These are phyloP conservation scores for Thielaviopsis ethacetica DNA, from an alignment of 2,329 filamentous ascomycete genomes.

Conservation along the genomic window DNA sequence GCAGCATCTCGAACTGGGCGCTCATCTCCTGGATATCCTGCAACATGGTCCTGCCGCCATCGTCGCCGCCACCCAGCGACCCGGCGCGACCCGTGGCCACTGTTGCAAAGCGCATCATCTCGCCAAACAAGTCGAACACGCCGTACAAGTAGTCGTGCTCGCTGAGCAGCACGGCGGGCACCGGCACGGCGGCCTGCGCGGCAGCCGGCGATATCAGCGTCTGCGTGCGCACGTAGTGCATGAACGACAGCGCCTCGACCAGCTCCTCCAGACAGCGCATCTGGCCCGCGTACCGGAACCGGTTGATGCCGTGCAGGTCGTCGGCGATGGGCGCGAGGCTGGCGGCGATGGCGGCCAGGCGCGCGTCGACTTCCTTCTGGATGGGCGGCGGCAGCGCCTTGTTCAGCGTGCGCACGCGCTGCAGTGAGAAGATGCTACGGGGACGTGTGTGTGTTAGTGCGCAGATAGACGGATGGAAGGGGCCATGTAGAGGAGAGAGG, in stretches of 20 bases:
- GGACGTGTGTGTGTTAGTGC: not conserved
- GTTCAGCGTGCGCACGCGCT: slow-evolving; percentile 42
- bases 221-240: slow-evolving; percentile 70
- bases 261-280: slow-evolving; percentile 86
- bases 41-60: slow-evolving; percentile 43
- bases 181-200: slow-evolving; percentile 31
- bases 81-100: slow-evolving; percentile 68
- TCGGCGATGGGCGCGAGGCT: slow-evolving; percentile 51
- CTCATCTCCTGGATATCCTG: slow-evolving; percentile 67
- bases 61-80: slow-evolving; percentile 21
- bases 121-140: slow-evolving; percentile 83
- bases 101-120: slow-evolving; percentile 93
- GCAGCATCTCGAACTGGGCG: slow-evolving; percentile 58
- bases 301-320: slow-evolving; percentile 65
- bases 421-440: slow-evolving; percentile 23
- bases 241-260: slow-evolving; percentile 79
- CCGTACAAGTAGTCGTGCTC: slow-evolving; percentile 79
- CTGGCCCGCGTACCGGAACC: slow-evolving; percentile 63
- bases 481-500: too few species aligned
- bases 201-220: slow-evolving; percentile 53
- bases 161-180: slow-evolving; percentile 35
- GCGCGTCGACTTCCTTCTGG: slow-evolving; percentile 50
- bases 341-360: slow-evolving; percentile 52
- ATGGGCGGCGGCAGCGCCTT: slow-evolving; percentile 51
- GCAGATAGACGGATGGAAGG: too few species aligned